Evolutionary conservation across 495 filamentous ascomycete genomes (phyloP).

Genomic region (Xylona heveae): DNA sequence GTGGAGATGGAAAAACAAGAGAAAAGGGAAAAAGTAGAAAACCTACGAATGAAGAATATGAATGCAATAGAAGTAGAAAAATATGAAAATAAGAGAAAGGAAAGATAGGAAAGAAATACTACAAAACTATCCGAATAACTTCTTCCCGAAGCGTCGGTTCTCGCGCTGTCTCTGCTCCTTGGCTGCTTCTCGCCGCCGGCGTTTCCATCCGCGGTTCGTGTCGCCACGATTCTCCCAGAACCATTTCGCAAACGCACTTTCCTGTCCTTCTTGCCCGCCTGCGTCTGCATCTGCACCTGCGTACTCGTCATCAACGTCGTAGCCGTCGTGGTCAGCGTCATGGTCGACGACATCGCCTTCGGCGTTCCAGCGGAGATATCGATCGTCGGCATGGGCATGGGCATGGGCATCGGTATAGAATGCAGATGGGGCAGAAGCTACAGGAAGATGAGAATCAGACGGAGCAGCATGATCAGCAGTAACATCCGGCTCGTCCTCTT

Average conservation of each 20-base stretch:
- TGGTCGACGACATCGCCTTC: too few relatives aligned
- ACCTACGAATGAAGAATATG: neutral
- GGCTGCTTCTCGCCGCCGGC: slow-evolving; percentile 49
- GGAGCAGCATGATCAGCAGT: too few relatives aligned
- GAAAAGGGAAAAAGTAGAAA: too few relatives aligned
- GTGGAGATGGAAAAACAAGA: too few relatives aligned
- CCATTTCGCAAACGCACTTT: slow-evolving; percentile 64
- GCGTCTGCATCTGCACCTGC: too few relatives aligned
- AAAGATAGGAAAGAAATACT: too few relatives aligned
- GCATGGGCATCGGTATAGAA: too few relatives aligned
- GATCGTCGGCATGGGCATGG: too few relatives aligned
- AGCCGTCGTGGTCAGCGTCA: slow-evolving; percentile 25
- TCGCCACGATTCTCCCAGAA: slow-evolving; percentile 88
- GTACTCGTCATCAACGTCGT: slow-evolving; percentile 22
- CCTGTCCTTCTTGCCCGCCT: slow-evolving; percentile 16
- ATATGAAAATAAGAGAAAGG: neutral
- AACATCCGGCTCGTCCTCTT: too few relatives aligned
- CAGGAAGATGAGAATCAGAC: too few relatives aligned
- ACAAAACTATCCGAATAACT: slow-evolving; percentile 6
- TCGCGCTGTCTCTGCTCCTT: slow-evolving; percentile 81
- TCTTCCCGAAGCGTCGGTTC: slow-evolving; percentile 28
- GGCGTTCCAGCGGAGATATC: too few relatives aligned
- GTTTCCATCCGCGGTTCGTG: slow-evolving; percentile 81
- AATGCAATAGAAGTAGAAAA: neutral
- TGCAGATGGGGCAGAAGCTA: too few relatives aligned